Evolutionary conservation across 2,329 filamentous ascomycete species (phyloP).

Genomic region (Colletotrichum chrysophilum): DNA sequence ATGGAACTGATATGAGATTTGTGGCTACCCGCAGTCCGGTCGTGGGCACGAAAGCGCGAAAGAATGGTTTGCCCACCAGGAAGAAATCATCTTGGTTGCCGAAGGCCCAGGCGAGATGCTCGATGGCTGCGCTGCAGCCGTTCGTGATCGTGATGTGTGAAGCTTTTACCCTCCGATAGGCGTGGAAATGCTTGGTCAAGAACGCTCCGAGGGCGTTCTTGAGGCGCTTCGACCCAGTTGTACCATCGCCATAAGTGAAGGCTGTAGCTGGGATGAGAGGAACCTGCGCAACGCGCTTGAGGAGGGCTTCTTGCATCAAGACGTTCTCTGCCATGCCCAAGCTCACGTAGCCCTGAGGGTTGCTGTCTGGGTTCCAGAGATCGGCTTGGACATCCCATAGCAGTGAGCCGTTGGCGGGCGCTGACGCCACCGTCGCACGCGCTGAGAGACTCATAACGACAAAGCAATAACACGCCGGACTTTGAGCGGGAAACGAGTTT

Average conservation of each 20-base stretch:
- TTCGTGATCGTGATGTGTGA: conserved; percentile 41
- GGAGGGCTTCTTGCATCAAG: conserved; percentile 50
- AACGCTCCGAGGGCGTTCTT: neutral
- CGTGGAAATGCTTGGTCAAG: neutral
- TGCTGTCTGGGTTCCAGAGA: conserved; percentile 43
- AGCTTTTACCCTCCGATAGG: conserved; percentile 32
- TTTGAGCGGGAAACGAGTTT: neutral
- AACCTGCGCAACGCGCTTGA: neutral
- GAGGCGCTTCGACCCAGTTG: neutral
- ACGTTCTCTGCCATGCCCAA: conserved; percentile 58
- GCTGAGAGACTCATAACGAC: conserved; percentile 27
- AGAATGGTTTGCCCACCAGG: conserved; percentile 47
- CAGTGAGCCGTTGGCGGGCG: conserved; percentile 27
- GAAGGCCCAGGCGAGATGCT: conserved; percentile 44
- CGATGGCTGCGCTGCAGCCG: conserved; percentile 44
- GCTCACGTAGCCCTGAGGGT: conserved; percentile 50
- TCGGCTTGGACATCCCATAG: conserved; percentile 50
- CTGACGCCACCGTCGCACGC: conserved; percentile 30
- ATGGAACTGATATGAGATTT: neutral
- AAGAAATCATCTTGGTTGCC: neutral
- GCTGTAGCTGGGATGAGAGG: neutral
- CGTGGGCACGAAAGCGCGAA: conserved; percentile 53
- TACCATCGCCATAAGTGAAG: neutral
- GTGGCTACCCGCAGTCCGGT: conserved; percentile 44
- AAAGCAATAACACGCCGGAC: neutral